Conservation (phyloP, 306 rosid genomes). For the Cucumis melo region DNA sequence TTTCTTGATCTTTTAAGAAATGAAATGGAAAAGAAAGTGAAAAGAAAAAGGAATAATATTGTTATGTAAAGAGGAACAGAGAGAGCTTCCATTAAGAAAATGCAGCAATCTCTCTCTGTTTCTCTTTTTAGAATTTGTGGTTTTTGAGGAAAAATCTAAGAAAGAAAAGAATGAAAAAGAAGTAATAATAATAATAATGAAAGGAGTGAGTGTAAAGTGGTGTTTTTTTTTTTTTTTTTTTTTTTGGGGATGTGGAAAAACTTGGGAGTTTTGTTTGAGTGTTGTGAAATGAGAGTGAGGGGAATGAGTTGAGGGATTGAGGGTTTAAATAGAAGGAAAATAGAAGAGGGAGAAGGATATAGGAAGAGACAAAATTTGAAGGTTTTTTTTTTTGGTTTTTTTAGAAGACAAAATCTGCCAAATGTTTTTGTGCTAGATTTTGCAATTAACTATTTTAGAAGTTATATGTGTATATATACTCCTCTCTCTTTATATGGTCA, state of each 20-base stretch:
- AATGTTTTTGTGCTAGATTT: background rate
- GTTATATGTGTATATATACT: too few relatives aligned
- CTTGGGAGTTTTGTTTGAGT: background rate
- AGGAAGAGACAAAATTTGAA: background rate
- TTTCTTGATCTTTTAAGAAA: slow-evolving; percentile 10
- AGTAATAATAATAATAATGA: too few relatives aligned
- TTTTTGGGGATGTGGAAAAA: background rate
- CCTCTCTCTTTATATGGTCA: too few relatives aligned
- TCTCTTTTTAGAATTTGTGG: background rate
- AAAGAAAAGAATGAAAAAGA: too few relatives aligned
- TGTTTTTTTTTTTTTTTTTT: background rate
- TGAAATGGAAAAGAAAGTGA: slow-evolving; percentile 16
- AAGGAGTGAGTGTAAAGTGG: background rate
- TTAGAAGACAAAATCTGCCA: background rate
- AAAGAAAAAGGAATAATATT: slow-evolving; percentile 35
- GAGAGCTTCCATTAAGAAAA: slow-evolving; percentile 43
- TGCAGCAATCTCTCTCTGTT: background rate
- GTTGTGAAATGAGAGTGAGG: slow-evolving; percentile 4
- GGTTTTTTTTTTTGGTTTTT: background rate
- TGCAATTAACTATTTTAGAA: too few relatives aligned
- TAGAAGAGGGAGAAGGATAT: background rate
- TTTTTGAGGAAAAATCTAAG: background rate
- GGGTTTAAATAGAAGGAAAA: slow-evolving; percentile 18
- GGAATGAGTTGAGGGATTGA: background rate
- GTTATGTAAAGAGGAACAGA: slow-evolving; percentile 6